Evolutionary conservation across 2,329 filamentous ascomycete genomes (phyloP).

Genomic region (Exophiala xenobiotica): DNA sequence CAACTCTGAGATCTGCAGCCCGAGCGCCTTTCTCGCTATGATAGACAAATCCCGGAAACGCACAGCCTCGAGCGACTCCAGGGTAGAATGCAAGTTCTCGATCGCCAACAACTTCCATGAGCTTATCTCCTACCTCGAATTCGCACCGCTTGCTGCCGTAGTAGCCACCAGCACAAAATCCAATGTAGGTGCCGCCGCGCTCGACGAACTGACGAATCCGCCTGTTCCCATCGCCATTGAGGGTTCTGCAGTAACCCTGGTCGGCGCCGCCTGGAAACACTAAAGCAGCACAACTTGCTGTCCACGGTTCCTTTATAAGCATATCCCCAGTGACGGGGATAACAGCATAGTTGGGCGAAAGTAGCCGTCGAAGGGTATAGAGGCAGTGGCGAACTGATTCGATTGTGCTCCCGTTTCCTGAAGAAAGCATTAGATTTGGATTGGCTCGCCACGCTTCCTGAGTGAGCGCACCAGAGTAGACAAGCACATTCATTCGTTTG

Average conservation of each 20-base stretch:
- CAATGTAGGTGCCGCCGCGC: constrained; percentile 79
- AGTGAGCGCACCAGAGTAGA: constrained; percentile 72
- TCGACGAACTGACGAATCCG: constrained; percentile 83
- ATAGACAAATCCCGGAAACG: constrained; percentile 88
- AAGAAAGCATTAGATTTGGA: constrained; percentile 34
- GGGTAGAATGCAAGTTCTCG: constrained; percentile 88
- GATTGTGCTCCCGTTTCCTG: constrained; percentile 79
- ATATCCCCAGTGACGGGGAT: constrained; percentile 76
- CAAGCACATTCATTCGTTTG: constrained; percentile 81
- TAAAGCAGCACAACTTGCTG: constrained; percentile 77
- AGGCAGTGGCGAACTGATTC: constrained; percentile 89
- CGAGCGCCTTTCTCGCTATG: constrained; percentile 80
- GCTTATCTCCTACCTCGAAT: constrained; percentile 81
- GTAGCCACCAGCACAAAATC: constrained; percentile 92
- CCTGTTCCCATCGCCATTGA: constrained; percentile 86
- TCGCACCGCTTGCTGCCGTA: constrained; percentile 81
- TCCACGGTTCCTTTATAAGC: constrained; percentile 89
- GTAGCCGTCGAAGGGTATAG: constrained; percentile 78
- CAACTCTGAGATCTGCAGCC: constrained; percentile 66
- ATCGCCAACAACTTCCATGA: constrained; percentile 79
- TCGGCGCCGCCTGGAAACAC: constrained; percentile 96
- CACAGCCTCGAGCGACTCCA: constrained; percentile 78
- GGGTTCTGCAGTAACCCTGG: constrained; percentile 78
- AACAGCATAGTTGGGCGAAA: constrained; percentile 89
- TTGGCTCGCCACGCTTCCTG: constrained; percentile 31